A percentile compares a stretch with the other conserved stretches of the same genome.
phyloP scores from a whole-genome alignment of 2,329 filamentous ascomycete genomes.

The Fusarium austroafricanum region DNA sequence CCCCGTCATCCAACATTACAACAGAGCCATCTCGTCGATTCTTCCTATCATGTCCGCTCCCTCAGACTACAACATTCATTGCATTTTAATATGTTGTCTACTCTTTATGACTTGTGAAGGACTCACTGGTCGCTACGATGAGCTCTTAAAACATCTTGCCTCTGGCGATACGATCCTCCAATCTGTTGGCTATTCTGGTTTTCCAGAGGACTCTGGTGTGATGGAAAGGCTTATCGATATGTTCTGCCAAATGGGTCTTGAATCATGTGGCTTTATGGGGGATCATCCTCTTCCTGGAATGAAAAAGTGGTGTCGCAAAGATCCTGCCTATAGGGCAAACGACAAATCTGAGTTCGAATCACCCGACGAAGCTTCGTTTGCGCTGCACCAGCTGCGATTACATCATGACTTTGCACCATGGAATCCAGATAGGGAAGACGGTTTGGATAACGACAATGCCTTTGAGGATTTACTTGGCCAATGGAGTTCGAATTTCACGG shows the following conservation, averaged over 20 bases:
- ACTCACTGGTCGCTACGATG: slow-evolving; percentile 7
- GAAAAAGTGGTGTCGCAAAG: neutral
- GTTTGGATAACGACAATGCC: fast-evolving
- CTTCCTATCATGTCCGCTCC: slow-evolving; percentile 2
- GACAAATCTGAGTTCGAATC: neutral
- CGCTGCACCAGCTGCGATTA: neutral
- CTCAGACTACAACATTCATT: neutral
- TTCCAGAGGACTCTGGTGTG: fast-evolving
- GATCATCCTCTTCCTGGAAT: neutral
- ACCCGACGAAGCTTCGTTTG: neutral
- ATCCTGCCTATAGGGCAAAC: fast-evolving
- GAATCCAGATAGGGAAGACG: neutral
- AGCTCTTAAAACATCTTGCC: neutral
- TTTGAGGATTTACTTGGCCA: neutral
- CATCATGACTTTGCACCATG: slow-evolving; percentile 10
- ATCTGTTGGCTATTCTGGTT: neutral
- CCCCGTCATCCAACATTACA: slow-evolving; percentile 18
- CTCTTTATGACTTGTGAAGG: slow-evolving; percentile 15
- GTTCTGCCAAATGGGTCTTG: neutral
- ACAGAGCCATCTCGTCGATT: slow-evolving; percentile 14
- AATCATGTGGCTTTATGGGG: neutral
- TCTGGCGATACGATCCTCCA: slow-evolving; percentile 8
- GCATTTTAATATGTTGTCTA: slow-evolving; percentile 4
- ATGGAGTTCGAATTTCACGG: neutral
- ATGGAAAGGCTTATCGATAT: neutral